Conservation (phyloP, 352 stramenopile species). For the Peronospora farinosa region DNA sequence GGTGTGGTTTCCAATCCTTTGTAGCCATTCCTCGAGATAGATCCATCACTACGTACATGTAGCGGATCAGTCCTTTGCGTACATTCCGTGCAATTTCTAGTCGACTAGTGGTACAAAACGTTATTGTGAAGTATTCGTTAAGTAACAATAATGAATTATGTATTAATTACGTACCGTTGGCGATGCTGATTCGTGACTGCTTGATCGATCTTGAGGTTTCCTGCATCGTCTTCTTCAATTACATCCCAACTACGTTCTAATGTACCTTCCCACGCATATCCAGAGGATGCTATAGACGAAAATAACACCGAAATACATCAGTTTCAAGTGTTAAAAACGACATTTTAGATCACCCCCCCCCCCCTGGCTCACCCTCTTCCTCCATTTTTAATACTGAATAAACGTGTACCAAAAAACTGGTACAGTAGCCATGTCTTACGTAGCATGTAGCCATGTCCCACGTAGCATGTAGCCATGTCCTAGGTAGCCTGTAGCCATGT, state of each 20-base stretch:
- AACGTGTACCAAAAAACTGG: neutral
- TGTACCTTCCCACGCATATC: conserved; percentile 80
- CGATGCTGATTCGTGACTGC: conserved; percentile 59
- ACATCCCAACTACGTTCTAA: conserved; percentile 83
- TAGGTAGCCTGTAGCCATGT: too few relatives aligned
- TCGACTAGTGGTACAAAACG: conserved; percentile 25
- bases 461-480: neutral
- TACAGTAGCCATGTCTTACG: neutral
- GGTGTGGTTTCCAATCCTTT: conserved; percentile 86
- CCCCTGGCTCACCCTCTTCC: conserved; percentile 18
- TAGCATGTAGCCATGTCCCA: too few relatives aligned
- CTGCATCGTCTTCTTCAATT: conserved; percentile 79
- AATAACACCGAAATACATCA: conserved; percentile 1
- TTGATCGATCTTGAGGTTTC: conserved; percentile 72
- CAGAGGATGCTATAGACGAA: conserved; percentile 29
- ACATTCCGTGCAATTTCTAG: conserved; percentile 82
- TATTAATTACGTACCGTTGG: conserved; percentile 43
- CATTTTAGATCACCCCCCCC: neutral
- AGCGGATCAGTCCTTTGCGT: conserved; percentile 80
- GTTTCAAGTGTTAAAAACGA: neutral
- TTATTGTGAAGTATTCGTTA: neutral
- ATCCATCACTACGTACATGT: conserved; percentile 81
- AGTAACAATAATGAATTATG: neutral
- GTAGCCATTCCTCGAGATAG: conserved; percentile 79
- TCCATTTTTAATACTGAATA: conserved; percentile 11